phyloP scores from a whole-genome alignment of 2,329 filamentous ascomycete species.

The Neofusicoccum cordaticola region DNA sequence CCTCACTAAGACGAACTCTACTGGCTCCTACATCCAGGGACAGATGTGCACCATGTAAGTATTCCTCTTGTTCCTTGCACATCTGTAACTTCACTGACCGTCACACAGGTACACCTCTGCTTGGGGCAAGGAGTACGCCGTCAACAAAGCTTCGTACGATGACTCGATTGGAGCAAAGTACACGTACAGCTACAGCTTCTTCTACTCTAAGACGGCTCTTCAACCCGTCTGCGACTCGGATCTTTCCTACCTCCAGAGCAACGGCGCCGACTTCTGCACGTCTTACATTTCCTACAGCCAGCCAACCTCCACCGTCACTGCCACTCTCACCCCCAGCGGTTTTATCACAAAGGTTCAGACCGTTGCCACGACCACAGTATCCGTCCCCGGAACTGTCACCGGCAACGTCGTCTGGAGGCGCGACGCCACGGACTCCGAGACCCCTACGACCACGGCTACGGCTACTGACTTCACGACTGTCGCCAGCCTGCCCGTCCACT shows the following conservation, averaged over 20 bases:
- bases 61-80: too few relatives aligned
- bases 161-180: not conserved
- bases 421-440: not conserved
- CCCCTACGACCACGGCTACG: not conserved
- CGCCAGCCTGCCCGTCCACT: not conserved
- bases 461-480: not conserved
- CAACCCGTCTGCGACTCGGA: not conserved
- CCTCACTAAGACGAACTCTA: constrained; percentile 24
- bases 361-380: not conserved
- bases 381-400: not conserved
- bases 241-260: not conserved
- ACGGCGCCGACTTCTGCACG: not conserved
- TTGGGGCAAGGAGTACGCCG: not conserved
- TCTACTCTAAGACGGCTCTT: not conserved
- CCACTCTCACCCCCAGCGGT: not conserved
- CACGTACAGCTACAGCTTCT: constrained; percentile 1
- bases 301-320: not conserved
- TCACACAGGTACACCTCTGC: not conserved
- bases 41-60: constrained; percentile 23
- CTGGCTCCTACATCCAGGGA: constrained; percentile 8
- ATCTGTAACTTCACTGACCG: too few relatives aligned
- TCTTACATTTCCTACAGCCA: not conserved
- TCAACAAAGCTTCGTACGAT: not conserved
- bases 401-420: not conserved
- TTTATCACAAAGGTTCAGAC: not conserved